Percentiles rank a stretch among this genome's conserved stretches.
Evolutionary conservation across 176 grass and related monocot species (phyloP).

Genomic region (Paspalum vaginatum): DNA sequence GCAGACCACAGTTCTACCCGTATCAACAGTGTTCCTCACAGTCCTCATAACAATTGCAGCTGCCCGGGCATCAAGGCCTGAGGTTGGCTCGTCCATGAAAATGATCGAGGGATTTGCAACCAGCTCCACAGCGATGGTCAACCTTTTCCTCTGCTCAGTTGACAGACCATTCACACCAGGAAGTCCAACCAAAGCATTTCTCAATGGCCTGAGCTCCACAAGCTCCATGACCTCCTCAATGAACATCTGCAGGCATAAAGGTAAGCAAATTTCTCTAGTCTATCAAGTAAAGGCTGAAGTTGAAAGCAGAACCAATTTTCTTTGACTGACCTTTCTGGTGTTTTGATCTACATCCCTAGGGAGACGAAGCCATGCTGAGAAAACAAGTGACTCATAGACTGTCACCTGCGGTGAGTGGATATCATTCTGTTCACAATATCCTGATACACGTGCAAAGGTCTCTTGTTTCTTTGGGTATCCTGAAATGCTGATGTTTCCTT

Average conservation of each 20-base stretch:
- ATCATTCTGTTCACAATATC: conserved; percentile 91
- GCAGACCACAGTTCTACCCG: conserved; percentile 89
- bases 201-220: conserved; percentile 72
- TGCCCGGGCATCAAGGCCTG: conserved; percentile 85
- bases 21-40: conserved; percentile 86
- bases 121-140: conserved; percentile 87
- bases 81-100: conserved; percentile 94
- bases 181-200: conserved; percentile 74
- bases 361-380: conserved; percentile 91
- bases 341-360: conserved; percentile 68
- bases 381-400: conserved; percentile 80
- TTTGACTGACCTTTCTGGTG: conserved; percentile 64
- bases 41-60: conserved; percentile 95
- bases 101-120: conserved; percentile 95
- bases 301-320: neutral
- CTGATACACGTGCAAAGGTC: conserved; percentile 93
- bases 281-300: neutral
- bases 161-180: conserved; percentile 85
- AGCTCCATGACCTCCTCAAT: conserved; percentile 91
- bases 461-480: conserved; percentile 95
- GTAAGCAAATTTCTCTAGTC: conserved; percentile 15
- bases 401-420: conserved; percentile 94
- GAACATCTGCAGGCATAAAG: conserved; percentile 64
- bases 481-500: conserved; percentile 83
- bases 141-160: conserved; percentile 85